These are phyloP conservation scores for Dothistroma septosporum DNA, from an alignment of 2,329 filamentous ascomycete genomes.

Conservation along the genomic window DNA sequence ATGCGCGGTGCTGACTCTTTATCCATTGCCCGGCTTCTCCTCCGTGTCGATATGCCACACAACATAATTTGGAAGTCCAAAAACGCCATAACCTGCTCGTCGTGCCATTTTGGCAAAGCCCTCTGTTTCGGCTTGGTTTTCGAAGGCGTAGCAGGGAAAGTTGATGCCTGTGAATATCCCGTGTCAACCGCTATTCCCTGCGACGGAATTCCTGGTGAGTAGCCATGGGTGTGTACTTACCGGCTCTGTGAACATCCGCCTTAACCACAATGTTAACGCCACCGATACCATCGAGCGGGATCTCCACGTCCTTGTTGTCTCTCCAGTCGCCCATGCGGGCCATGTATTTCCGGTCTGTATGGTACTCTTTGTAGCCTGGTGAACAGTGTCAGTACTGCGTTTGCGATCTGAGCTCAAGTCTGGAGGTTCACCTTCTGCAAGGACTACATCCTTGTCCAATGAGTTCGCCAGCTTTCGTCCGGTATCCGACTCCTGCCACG, in stretches of 20 bases:
- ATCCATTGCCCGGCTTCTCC: constrained; percentile 80
- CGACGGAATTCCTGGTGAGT: not conserved
- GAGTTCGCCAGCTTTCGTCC: constrained; percentile 68
- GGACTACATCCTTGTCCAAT: constrained; percentile 73
- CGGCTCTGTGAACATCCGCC: constrained; percentile 92
- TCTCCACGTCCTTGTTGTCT: constrained; percentile 84
- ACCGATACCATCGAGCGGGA: constrained; percentile 90
- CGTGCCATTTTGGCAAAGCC: constrained; percentile 99
- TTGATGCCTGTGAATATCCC: too few species aligned
- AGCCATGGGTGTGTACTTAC: constrained; percentile 47
- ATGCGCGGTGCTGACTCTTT: constrained; percentile 2
- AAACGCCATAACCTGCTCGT: constrained; percentile 85
- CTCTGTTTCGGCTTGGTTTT: constrained; percentile 98
- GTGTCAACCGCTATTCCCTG: not conserved
- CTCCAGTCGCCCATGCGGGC: constrained; percentile 88
- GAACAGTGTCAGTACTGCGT: not conserved
- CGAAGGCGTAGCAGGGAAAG: constrained; percentile 93
- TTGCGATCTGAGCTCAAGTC: not conserved
- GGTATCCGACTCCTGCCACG: constrained; percentile 91
- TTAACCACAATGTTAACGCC: constrained; percentile 98
- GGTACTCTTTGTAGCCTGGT: constrained; percentile 83
- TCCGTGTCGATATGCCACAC: constrained; percentile 98
- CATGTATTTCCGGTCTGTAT: constrained; percentile 87
- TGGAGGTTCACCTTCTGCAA: constrained; percentile 69
- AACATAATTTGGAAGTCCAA: constrained; percentile 92